Evolutionary conservation across 495 filamentous ascomycete genomes (phyloP).

Genomic region (Tuber aestivum): DNA sequence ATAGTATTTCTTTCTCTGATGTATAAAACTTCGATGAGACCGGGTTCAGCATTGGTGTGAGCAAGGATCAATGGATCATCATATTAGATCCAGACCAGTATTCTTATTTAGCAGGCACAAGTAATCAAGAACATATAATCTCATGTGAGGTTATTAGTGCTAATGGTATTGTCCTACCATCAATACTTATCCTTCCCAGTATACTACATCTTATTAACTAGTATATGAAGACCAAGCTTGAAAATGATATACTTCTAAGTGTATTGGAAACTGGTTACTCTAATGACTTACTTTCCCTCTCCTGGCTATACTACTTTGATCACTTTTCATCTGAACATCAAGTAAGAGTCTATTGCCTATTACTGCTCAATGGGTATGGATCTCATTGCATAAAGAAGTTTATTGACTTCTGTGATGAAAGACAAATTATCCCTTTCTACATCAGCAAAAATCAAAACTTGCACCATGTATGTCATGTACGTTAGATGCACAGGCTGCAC

Average conservation of each 20-base stretch:
- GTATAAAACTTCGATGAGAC: not conserved
- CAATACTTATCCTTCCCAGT: not conserved
- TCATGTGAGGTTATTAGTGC: no score
- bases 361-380: not conserved
- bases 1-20: no score
- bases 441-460: no score
- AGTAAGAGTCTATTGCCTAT: no score
- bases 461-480: no score
- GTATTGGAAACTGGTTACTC: no score
- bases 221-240: not conserved
- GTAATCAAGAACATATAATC: not conserved
- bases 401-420: constrained; percentile 6
- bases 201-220: not conserved
- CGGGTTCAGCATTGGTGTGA: not conserved
- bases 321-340: no score
- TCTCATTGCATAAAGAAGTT: constrained; percentile 9
- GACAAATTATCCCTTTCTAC: constrained; percentile 8
- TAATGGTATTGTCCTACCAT: not conserved
- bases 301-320: no score
- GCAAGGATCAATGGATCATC: not conserved
- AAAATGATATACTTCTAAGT: not conserved
- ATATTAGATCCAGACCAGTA: not conserved
- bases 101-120: not conserved
- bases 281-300: no score
- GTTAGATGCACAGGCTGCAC: no score